Percentiles rank a stretch among this genome's conserved stretches.
phyloP scores from a whole-genome alignment of 2,329 filamentous ascomycete genomes.

The Monosporascus sp. region DNA sequence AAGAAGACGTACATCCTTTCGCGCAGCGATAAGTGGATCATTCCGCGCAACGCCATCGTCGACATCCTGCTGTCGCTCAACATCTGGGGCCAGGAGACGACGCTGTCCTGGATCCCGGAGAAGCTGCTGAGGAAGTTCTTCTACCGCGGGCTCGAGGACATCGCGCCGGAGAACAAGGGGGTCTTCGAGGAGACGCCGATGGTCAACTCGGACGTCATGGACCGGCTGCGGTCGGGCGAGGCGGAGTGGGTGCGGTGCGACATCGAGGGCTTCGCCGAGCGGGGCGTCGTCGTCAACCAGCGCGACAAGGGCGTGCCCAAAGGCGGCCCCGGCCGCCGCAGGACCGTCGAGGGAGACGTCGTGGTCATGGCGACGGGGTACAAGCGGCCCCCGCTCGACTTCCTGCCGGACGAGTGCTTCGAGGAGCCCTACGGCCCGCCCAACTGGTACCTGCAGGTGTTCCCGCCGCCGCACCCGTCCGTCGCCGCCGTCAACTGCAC shows the following conservation, averaged over 20 bases:
- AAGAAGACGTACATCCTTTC: constrained; percentile 68
- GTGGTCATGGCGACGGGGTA: constrained; percentile 82
- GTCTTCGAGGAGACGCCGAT: constrained; percentile 83
- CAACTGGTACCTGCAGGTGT: constrained; percentile 86
- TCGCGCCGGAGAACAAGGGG: constrained; percentile 65
- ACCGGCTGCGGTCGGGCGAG: constrained; percentile 65
- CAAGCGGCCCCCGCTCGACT: constrained; percentile 66
- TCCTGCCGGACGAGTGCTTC: constrained; percentile 71
- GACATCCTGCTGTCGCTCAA: constrained; percentile 72
- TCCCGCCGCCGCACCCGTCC: constrained; percentile 68
- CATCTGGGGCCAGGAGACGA: constrained; percentile 72
- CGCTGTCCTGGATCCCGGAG: constrained; percentile 75
- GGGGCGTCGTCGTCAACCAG: constrained; percentile 66
- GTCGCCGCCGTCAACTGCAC: constrained; percentile 79
- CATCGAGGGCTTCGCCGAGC: constrained; percentile 60
- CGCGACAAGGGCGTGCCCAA: constrained; percentile 69
- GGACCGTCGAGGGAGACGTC: constrained; percentile 66
- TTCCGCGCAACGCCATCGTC: constrained; percentile 72
- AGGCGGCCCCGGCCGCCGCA: constrained; percentile 65
- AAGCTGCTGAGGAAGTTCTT: constrained; percentile 70
- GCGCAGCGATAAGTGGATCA: constrained; percentile 81
- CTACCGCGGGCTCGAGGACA: constrained; percentile 72
- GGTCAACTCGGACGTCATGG: constrained; percentile 79
- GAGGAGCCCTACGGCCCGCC: constrained; percentile 69
- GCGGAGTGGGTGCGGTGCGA: constrained; percentile 81